Conservation (phyloP, 371 early-diverging fungal species). For the Circinella umbellata region DNA sequence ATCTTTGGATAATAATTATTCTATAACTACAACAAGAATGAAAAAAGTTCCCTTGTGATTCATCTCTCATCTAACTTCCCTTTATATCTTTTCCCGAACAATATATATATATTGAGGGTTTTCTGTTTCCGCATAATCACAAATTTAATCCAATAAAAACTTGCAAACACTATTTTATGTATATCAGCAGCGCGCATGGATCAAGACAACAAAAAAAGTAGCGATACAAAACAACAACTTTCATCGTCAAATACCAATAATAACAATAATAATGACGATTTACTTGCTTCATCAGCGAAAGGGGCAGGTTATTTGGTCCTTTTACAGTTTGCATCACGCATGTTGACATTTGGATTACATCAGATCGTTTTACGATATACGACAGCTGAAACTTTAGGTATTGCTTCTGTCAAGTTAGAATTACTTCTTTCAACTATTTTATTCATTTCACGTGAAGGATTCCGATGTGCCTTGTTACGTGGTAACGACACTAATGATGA, state of each 20-base stretch:
- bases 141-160: background rate
- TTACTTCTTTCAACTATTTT: constrained; percentile 84
- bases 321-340: constrained; percentile 79
- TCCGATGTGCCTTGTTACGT: constrained; percentile 82
- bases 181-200: background rate
- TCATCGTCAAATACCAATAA: background rate
- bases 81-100: no score
- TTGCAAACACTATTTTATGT: background rate
- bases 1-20: no score
- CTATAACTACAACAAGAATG: no score
- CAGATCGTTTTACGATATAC: constrained; percentile 76
- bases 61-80: no score
- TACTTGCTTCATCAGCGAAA: constrained; percentile 59
- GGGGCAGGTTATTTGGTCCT: constrained; percentile 81
- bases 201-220: background rate
- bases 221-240: no score
- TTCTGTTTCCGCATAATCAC: no score
- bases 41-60: no score
- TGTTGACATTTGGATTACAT: constrained; percentile 81
- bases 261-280: constrained; percentile 11
- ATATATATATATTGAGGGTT: no score
- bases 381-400: constrained; percentile 76
- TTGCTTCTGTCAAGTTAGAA: constrained; percentile 87
- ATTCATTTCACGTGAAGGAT: constrained; percentile 91
- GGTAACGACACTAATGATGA: constrained; percentile 24